Percentiles rank a stretch among this genome's conserved stretches.
phyloP scores from a whole-genome alignment of 371 early-diverging fungal genomes.

The Actinomortierella ambigua region DNA sequence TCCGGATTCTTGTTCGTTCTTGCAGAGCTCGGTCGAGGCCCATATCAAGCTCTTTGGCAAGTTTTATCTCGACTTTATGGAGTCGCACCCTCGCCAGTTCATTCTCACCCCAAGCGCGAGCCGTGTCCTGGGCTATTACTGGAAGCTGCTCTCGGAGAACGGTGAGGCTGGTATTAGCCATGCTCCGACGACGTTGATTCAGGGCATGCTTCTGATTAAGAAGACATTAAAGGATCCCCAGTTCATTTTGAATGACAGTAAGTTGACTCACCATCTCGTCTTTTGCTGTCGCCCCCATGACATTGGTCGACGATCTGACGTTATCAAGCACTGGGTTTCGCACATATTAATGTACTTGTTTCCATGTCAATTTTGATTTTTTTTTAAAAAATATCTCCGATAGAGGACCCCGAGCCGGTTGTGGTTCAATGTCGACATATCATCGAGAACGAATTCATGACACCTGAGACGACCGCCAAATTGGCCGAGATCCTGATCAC shows the following conservation, averaged over 20 bases:
- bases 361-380: too few relatives aligned
- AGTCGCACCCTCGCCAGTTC: constrained; percentile 73
- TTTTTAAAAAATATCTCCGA: too few relatives aligned
- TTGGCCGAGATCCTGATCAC: constrained; percentile 75
- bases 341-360: too few relatives aligned
- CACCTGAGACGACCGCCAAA: constrained; percentile 64
- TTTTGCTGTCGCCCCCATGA: too few relatives aligned
- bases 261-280: too few relatives aligned
- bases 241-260: constrained; percentile 34
- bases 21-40: constrained; percentile 49
- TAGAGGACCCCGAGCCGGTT: constrained; percentile 57
- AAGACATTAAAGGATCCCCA: constrained; percentile 69
- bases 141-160: constrained; percentile 58
- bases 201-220: constrained; percentile 71
- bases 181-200: constrained; percentile 58
- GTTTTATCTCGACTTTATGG: constrained; percentile 76
- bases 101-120: constrained; percentile 67
- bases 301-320: too few relatives aligned
- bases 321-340: too few relatives aligned
- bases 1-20: constrained; percentile 44
- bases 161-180: constrained; percentile 18
- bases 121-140: constrained; percentile 78
- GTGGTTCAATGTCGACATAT: constrained; percentile 57
- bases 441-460: constrained; percentile 72
- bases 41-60: constrained; percentile 82